Evolutionary conservation across 176 grass and related monocot genomes (phyloP), one percentile per base, ranked within the genome.

Genomic region (Tuctoria greenei): DNA sequence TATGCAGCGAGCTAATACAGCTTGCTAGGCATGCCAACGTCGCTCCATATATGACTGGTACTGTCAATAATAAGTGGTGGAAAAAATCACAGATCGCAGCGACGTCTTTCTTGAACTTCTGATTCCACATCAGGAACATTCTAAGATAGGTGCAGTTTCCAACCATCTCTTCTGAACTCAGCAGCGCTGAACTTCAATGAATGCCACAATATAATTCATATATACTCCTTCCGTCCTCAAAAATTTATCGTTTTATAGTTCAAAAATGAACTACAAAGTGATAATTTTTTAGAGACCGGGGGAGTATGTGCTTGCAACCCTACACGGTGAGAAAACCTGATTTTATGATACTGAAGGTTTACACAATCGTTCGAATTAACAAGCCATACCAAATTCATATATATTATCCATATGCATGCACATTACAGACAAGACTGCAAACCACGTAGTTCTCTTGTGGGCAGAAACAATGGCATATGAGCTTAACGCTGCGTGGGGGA

Each of bases 351-450:
- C 61, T 43, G n/a, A n/a, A 55, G 40, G 61, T 67, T 27, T 55
- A 78, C 49, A 62, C 34, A 40, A 41, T 7, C 44, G 24, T 75
- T 43, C 77, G 63, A 55, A 75, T 54, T 68, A 69, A 81, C 84
- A 75, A 75, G 20, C 43, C 54, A 69, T 20, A 70, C 44, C 36
- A 75, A 52, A 81, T 74, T n/a, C n/a, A n/a, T n/a, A n/a, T n/a
- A n/a, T n/a, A n/a, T n/a, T n/a, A n/a, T n/a, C n/a, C n/a, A n/a
- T n/a, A n/a, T n/a, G n/a, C n/a, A n/a, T 54, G 50, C 17, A 70
- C 18, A 64, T 56, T 37, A 38, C 66, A 57, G 26, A 57, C 45
- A 80, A 74, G 52, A 75, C 77, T 73, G 18, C 47, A 85, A 47
- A 16, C 39, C 50, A 10, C 66, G 17, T 31, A 51, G 17, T 6